A percentile compares a stretch with the other conserved stretches of the same genome.
Evolutionary conservation across 208 protist species (phyloP).

Genomic region (Vickermania ingenoplastis): DNA sequence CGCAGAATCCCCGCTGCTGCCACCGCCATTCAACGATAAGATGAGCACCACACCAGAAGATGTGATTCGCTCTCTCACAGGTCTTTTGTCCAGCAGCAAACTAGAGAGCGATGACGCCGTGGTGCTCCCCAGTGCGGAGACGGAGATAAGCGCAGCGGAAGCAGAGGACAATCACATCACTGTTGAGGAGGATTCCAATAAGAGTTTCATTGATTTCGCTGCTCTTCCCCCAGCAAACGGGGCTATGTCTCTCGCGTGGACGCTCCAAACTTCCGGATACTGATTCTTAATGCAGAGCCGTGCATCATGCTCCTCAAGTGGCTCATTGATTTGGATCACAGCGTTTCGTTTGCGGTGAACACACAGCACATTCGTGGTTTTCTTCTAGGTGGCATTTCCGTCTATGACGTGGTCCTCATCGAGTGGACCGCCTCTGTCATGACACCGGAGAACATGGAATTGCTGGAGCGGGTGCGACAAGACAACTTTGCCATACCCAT

Average conservation of each 20-base stretch:
- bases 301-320: slow-evolving; percentile 32
- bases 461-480: background rate
- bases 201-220: slow-evolving; percentile 1
- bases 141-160: too few relatives aligned
- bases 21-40: too few relatives aligned
- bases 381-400: slow-evolving; percentile 22
- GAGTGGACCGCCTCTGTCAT: slow-evolving; percentile 41
- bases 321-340: slow-evolving; percentile 44
- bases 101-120: too few relatives aligned
- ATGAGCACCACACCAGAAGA: too few relatives aligned
- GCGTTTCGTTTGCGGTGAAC: slow-evolving; percentile 30
- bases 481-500: background rate
- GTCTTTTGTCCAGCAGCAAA: too few relatives aligned
- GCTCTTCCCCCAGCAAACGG: background rate
- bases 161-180: too few relatives aligned
- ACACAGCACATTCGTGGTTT: slow-evolving; percentile 41
- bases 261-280: slow-evolving; percentile 25
- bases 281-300: slow-evolving; percentile 34
- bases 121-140: too few relatives aligned
- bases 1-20: too few relatives aligned
- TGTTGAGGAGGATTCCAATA: background rate
- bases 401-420: slow-evolving; percentile 57
- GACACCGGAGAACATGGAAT: slow-evolving; percentile 1
- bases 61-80: too few relatives aligned
- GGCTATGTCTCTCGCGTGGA: background rate